Base-by-base conservation (phyloP, 1,284 basidiomycete genomes). In the Leccinum holopus region DNA sequence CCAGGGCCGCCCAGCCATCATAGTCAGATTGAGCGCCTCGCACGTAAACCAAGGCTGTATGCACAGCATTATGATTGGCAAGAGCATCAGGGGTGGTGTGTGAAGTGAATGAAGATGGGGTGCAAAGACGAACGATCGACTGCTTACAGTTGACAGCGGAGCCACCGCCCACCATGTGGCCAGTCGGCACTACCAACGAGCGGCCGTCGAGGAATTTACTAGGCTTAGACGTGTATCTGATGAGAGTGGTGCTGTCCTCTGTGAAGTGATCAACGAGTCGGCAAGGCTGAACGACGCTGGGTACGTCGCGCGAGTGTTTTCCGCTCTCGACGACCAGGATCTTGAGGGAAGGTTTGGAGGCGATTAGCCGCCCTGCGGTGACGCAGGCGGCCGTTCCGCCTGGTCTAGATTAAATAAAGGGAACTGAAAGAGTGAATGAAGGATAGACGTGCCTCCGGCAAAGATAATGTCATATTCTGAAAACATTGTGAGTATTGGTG, bases 1-100 rank as follows among this genome's bases (percentile, higher is more conserved):
- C 76, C 28, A 82, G 72, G 4, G 73, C 63, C 65, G 80, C 79
- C 85, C 85, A 86, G 56, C 80, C 82, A 59, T 86, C 83, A 60
- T 81, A 86, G 66, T 87, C 85, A 1, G 84, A 85, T 3, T 80
- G 79, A 32, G 81, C 72, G 0, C 81, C 80, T 7, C 85, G 81
- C 5, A 79, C 81, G 63, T 87, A 87, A 69, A 83, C 78, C 61
- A 79, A 75, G 66, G 83, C 84, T 87, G 58, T 10, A 49, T 25
- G 30, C 5, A 58, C 6, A 21, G 44, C 18, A 1, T 49, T 2
- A 49, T 49, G 47, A 14, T 49, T 21, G 1, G 5, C 18, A 21
- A 30, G 33, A 59, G 18, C 9, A 32, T 1, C 37, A 33, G 54
- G 28, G 4, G n/a, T 21, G 12, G 39, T 25, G 41, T 33, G 11